Base-by-base conservation (phyloP, 768 basidiomycete species). In the Phylloporus sp. region DNA sequence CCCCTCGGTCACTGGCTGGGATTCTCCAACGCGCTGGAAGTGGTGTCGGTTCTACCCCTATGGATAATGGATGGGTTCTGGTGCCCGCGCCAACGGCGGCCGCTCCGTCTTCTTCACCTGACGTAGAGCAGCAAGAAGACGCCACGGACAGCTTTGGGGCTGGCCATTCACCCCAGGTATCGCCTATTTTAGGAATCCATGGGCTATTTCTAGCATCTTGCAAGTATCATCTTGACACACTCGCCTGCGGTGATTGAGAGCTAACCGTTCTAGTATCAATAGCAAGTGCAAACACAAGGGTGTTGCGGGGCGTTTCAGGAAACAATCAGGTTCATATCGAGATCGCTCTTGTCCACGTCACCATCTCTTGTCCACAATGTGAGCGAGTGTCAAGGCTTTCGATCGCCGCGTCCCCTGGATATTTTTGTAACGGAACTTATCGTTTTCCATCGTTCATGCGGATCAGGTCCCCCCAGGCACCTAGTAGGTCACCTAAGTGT, bases 11-110 rank as follows among this genome's bases (percentile, higher is more conserved):
- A 26, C 49, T 49, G 41, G 21, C 34, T 46, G 36, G 48, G 59
- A 52, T 61, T 37, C 61, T 39, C 62, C 61, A 58, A 11, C 6
- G 34, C 33, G 34, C 50, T 21, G 33, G 44, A 52, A 46, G 56
- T 48, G 59, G 61, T 43, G 50, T 46, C 41, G 23, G 43, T 43
- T 54, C 49, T 49, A 28, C 56, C 41, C 61, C 49, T 61, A 31
- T 51, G 53, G 27, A 41, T 35, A 20, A 34, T 7, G 17, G 21
- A 33, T 24, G 9, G 23, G 40, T 44, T 42, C 38, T 40, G 26
- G 44, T 48, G 28, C 46, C 49, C 37, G 32, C 49, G 44, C 44
- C 37, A 33, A 40, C 36, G 42, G 33, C 40, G 31, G 37, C 31
- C 17, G 32, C n/a, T 56, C 44, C 20, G 40, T 31, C 50, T 57